These are phyloP conservation scores for Bassia scoparia DNA, from an alignment of 148 eudicot genomes.

Conservation along the genomic window DNA sequence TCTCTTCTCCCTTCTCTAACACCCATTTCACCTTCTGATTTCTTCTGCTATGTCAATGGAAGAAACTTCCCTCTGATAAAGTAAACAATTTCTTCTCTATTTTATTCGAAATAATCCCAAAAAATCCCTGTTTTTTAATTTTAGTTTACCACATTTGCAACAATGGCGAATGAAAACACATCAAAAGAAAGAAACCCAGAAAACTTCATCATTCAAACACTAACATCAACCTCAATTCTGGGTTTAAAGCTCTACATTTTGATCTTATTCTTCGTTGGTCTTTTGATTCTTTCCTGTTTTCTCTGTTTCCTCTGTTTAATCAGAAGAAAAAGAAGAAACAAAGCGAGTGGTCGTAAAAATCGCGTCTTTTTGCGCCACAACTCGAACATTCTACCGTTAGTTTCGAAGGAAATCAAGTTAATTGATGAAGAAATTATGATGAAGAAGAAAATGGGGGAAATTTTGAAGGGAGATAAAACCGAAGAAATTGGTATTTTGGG, in stretches of 20 bases:
- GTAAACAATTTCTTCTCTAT: background rate
- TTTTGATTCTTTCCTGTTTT: constrained; percentile 25
- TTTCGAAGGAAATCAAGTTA: constrained; percentile 35
- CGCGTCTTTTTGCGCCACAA: constrained; percentile 29
- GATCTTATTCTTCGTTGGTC: constrained; percentile 26
- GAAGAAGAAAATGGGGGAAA: constrained; percentile 32
- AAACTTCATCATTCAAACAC: constrained; percentile 15
- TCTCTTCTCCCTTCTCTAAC: background rate
- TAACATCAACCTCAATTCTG: constrained; percentile 42
- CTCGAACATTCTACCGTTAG: constrained; percentile 53
- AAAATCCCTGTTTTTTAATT: background rate
- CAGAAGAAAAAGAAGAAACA: constrained; percentile 32
- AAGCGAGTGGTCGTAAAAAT: constrained; percentile 20
- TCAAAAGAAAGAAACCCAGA: constrained; percentile 19
- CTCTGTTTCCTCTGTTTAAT: constrained; percentile 33
- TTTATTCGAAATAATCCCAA: background rate
- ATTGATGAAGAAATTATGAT: constrained; percentile 26
- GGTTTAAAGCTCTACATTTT: constrained; percentile 58
- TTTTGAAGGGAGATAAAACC: constrained; percentile 29
- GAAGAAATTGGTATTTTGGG: constrained; percentile 35
- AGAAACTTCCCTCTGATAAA: background rate
- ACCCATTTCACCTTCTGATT: background rate
- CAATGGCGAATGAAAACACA: constrained; percentile 35
- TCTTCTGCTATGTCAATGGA: constrained; percentile 4
- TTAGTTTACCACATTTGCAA: constrained; percentile 15